Evolutionary conservation across 73 alveolate genomes (phyloP).

Genomic region (Paramecium pentaurelia): DNA sequence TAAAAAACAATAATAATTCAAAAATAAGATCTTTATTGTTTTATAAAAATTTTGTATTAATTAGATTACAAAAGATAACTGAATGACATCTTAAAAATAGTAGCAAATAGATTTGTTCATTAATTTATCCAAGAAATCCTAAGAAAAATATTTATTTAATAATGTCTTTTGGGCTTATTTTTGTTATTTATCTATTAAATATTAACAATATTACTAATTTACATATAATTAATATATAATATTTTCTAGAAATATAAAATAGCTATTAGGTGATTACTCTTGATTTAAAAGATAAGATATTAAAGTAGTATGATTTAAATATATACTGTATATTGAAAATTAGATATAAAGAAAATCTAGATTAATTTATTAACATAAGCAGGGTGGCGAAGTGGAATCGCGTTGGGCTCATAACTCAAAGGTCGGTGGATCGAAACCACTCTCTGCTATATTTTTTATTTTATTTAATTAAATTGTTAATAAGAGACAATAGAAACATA

Average conservation of each 20-base stretch:
- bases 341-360: neutral
- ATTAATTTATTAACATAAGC: neutral
- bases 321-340: neutral
- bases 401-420: constrained; percentile 99
- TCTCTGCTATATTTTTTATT: constrained; percentile 69
- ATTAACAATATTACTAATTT: no score
- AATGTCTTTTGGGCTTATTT: no score
- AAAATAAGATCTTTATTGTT: neutral
- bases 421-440: constrained; percentile 99
- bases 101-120: no score
- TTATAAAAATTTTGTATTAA: no score
- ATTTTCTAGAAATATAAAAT: no score
- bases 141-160: no score
- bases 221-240: no score
- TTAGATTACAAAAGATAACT: neutral
- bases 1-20: neutral
- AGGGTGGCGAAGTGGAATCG: constrained; percentile 99
- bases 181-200: no score
- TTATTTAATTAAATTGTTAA: neutral
- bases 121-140: neutral
- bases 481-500: neutral
- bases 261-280: no score
- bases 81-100: neutral
- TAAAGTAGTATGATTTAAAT: no score
- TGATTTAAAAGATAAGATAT: no score